phyloP scores from a whole-genome alignment of 345 rosid species.

The Dimocarpus longan region DNA sequence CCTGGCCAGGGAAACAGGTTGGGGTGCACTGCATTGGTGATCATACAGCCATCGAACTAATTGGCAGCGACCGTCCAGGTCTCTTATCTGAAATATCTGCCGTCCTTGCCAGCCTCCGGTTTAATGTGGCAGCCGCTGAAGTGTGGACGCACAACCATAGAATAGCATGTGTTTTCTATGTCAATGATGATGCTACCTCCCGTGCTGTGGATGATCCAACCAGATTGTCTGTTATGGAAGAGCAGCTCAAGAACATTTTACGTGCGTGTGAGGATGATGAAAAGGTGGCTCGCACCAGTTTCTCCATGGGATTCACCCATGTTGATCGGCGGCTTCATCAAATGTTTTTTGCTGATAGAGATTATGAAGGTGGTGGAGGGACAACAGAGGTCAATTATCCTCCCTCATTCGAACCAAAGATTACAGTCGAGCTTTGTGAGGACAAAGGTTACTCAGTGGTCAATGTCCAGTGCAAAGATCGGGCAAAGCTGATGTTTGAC shows the following conservation, averaged over 20 bases:
- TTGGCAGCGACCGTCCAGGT: slow-evolving; percentile 86
- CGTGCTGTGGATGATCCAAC: slow-evolving; percentile 62
- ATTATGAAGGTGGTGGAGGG: slow-evolving; percentile 63
- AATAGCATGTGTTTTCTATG: slow-evolving; percentile 82
- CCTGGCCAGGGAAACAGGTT: slow-evolving; percentile 69
- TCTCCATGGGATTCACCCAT: slow-evolving; percentile 89
- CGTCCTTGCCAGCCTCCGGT: slow-evolving; percentile 69
- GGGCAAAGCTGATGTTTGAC: slow-evolving; percentile 88
- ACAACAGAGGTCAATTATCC: slow-evolving; percentile 43
- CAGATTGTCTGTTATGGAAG: slow-evolving; percentile 69
- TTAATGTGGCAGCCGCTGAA: slow-evolving; percentile 86
- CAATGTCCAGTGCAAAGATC: slow-evolving; percentile 72
- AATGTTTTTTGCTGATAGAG: slow-evolving; percentile 94
- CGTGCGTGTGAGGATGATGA: slow-evolving; percentile 76
- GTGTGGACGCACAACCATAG: slow-evolving; percentile 92
- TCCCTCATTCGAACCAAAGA: slow-evolving; percentile 47
- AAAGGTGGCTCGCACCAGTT: slow-evolving; percentile 59
- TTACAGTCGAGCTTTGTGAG: slow-evolving; percentile 66
- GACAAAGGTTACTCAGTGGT: slow-evolving; percentile 90
- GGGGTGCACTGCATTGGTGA: slow-evolving; percentile 83
- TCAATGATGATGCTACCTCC: slow-evolving; percentile 61
- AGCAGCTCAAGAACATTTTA: slow-evolving; percentile 73
- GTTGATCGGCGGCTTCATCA: slow-evolving; percentile 87
- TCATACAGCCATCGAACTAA: slow-evolving; percentile 86
- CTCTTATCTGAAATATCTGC: slow-evolving; percentile 87